Percentiles rank a stretch among this genome's conserved stretches.
Evolutionary conservation across 768 basidiomycete genomes (phyloP).

Genomic region (Russula sp.): DNA sequence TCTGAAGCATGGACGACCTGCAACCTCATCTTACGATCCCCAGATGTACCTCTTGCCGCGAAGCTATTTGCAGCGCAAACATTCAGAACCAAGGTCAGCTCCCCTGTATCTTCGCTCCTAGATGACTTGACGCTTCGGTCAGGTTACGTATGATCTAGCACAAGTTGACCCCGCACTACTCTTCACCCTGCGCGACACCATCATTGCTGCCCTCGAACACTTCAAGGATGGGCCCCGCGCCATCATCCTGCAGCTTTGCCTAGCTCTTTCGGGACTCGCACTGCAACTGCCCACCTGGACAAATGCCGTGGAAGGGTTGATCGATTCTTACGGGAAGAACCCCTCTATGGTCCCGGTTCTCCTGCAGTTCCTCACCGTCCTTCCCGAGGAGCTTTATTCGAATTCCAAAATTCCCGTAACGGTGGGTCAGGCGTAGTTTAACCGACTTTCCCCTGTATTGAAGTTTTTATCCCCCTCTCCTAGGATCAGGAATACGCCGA

Average conservation of each 20-base stretch:
- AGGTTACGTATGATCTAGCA: slow-evolving; percentile 94
- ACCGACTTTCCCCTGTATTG: neutral
- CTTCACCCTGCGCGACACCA: slow-evolving; percentile 78
- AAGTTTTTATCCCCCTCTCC: neutral
- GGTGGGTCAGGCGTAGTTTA: slow-evolving; percentile 43
- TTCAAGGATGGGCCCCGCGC: slow-evolving; percentile 75
- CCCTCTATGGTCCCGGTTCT: slow-evolving; percentile 78
- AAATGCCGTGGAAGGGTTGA: slow-evolving; percentile 72
- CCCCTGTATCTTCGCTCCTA: neutral
- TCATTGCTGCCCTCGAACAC: slow-evolving; percentile 66
- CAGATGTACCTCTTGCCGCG: slow-evolving; percentile 70
- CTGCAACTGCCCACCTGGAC: slow-evolving; percentile 85
- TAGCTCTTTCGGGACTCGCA: slow-evolving; percentile 86
- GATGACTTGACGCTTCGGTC: slow-evolving; percentile 26
- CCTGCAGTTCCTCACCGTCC: slow-evolving; percentile 81
- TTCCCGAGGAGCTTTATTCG: slow-evolving; percentile 82
- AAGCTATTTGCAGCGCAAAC: slow-evolving; percentile 97
- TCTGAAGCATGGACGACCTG: slow-evolving; percentile 95
- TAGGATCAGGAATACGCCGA: slow-evolving; percentile 75
- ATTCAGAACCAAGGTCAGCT: slow-evolving; percentile 82
- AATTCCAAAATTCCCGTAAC: slow-evolving; percentile 87
- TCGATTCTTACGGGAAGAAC: slow-evolving; percentile 79
- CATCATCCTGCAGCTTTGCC: slow-evolving; percentile 82
- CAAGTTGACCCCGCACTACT: slow-evolving; percentile 75
- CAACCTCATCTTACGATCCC: slow-evolving; percentile 80